Percentiles rank a stretch among this genome's conserved stretches.
phyloP scores from a whole-genome alignment of 2,329 filamentous ascomycete genomes.

The Exophiala dermatitidis region DNA sequence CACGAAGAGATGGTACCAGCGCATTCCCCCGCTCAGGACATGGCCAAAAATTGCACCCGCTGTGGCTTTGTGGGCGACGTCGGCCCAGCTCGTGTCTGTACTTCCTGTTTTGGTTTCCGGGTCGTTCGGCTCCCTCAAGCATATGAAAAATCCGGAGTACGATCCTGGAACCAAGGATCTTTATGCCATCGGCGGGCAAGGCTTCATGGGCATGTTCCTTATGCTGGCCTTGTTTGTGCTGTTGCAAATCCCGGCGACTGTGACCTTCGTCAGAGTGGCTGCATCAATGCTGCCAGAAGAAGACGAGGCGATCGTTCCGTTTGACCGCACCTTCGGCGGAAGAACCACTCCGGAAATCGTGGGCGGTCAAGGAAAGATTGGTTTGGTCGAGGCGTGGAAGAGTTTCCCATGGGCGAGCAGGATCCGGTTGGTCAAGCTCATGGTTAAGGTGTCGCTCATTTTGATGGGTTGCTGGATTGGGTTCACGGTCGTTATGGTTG shows the following conservation, averaged over 20 bases:
- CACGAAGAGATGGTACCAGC: conserved; percentile 57
- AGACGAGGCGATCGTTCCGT: conserved; percentile 76
- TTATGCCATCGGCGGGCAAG: conserved; percentile 33
- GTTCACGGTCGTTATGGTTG: conserved; percentile 45
- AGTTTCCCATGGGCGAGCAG: conserved; percentile 68
- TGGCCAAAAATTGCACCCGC: conserved; percentile 66
- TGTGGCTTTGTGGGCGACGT: conserved; percentile 53
- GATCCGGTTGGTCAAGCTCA: conserved; percentile 65
- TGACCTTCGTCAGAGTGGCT: conserved; percentile 74
- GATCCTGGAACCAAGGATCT: conserved; percentile 32
- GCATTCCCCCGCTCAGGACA: conserved; percentile 59
- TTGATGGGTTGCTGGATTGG: conserved; percentile 43
- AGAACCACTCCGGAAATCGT: conserved; percentile 67
- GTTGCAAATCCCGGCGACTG: conserved; percentile 66
- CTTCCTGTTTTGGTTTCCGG: conserved; percentile 38
- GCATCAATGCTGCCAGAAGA: conserved; percentile 77
- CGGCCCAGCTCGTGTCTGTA: conserved; percentile 43
- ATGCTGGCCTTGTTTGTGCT: conserved; percentile 48
- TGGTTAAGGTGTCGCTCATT: conserved; percentile 62
- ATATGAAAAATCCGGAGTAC: conserved; percentile 30
- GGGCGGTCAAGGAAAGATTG: conserved; percentile 63
- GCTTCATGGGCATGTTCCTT: conserved; percentile 43
- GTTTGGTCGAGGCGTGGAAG: conserved; percentile 69
- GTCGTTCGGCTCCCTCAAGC: conserved; percentile 44
- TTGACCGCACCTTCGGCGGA: conserved; percentile 78